Percentiles rank a stretch among this genome's conserved stretches.
Conservation (phyloP, 768 basidiomycete species). For the Boletus pseudo-olivaceus region DNA sequence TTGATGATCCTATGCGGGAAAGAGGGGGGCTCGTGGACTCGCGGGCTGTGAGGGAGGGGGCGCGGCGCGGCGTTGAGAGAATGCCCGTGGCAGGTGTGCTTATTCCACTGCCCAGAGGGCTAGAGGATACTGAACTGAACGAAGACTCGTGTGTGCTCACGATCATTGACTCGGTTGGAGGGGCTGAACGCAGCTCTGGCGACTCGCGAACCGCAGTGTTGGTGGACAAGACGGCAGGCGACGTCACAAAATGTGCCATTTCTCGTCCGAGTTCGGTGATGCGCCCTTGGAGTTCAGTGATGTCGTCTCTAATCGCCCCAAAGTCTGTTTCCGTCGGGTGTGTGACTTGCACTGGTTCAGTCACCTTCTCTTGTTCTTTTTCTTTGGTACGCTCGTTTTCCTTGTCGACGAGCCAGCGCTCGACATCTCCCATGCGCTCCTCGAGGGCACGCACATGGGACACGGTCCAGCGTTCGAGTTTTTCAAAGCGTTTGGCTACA, state of each 20-base stretch:
- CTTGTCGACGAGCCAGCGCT: slow-evolving; percentile 83
- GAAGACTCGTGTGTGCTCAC: slow-evolving; percentile 28
- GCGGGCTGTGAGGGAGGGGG: slow-evolving; percentile 42
- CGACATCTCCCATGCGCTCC: slow-evolving; percentile 89
- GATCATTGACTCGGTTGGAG: slow-evolving; percentile 47
- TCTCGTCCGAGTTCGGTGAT: slow-evolving; percentile 74
- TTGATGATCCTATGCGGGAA: slow-evolving; percentile 42
- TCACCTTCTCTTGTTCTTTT: slow-evolving; percentile 37
- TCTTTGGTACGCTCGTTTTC: slow-evolving; percentile 53
- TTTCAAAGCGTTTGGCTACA: slow-evolving; percentile 77
- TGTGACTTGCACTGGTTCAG: slow-evolving; percentile 3
- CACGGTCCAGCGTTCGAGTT: slow-evolving; percentile 87
- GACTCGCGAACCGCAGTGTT: slow-evolving; percentile 45
- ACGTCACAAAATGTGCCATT: slow-evolving; percentile 68
- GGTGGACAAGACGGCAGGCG: slow-evolving; percentile 43
- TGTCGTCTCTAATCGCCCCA: slow-evolving; percentile 58
- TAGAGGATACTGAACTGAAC: slow-evolving; percentile 17
- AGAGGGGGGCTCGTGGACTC: slow-evolving; percentile 67
- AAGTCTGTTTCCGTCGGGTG: slow-evolving; percentile 38
- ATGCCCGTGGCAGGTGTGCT: slow-evolving; percentile 11
- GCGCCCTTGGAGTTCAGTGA: slow-evolving; percentile 70
- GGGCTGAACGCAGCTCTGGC: slow-evolving; percentile 42
- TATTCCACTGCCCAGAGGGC: slow-evolving; percentile 13
- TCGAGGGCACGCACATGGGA: slow-evolving; percentile 87
- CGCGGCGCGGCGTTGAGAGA: slow-evolving; percentile 30